phyloP scores from a whole-genome alignment of 495 filamentous ascomycete species.

The Penicillium macrosclerotiorum region DNA sequence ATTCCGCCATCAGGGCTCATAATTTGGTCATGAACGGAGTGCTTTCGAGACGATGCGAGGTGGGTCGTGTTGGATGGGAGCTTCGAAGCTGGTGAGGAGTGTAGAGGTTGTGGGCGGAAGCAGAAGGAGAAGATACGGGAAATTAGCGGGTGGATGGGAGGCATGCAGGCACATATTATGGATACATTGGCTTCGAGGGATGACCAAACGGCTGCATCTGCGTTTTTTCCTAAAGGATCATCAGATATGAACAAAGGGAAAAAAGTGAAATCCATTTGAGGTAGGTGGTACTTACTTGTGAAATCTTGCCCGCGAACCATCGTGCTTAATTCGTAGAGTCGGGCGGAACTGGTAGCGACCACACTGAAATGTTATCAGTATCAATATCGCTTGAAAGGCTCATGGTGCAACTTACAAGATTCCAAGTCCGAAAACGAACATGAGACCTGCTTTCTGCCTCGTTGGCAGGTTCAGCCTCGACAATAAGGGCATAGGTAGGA shows the following conservation, averaged over 20 bases:
- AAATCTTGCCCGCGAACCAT: conserved; percentile 16
- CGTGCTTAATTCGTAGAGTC: conserved; percentile 22
- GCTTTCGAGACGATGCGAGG: conserved; percentile 14
- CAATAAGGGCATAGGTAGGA: conserved; percentile 45
- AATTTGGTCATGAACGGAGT: conserved; percentile 13
- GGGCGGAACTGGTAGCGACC: conserved; percentile 34
- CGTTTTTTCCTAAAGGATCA: conserved; percentile 39
- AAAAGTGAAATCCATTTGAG: background rate
- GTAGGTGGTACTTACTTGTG: conserved; percentile 19
- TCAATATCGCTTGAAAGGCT: too few relatives aligned
- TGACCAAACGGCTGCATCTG: conserved; percentile 64
- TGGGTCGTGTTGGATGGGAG: conserved; percentile 2
- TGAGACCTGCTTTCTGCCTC: conserved; percentile 41
- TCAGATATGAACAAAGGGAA: background rate
- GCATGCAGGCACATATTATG: conserved; percentile 82
- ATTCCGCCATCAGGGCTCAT: conserved; percentile 14
- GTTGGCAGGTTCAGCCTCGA: conserved; percentile 37
- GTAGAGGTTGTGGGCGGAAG: conserved; percentile 21
- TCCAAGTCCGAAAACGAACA: conserved; percentile 47
- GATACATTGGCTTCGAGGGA: conserved; percentile 77
- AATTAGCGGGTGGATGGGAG: conserved; percentile 75
- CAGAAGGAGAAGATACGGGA: conserved; percentile 63
- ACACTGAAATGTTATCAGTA: conserved; percentile 32
- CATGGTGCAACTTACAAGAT: conserved; percentile 46
- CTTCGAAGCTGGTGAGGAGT: conserved; percentile 18